Base-by-base conservation (phyloP, 805 yeast genomes). In the Barnettozyma wickerhamii region DNA sequence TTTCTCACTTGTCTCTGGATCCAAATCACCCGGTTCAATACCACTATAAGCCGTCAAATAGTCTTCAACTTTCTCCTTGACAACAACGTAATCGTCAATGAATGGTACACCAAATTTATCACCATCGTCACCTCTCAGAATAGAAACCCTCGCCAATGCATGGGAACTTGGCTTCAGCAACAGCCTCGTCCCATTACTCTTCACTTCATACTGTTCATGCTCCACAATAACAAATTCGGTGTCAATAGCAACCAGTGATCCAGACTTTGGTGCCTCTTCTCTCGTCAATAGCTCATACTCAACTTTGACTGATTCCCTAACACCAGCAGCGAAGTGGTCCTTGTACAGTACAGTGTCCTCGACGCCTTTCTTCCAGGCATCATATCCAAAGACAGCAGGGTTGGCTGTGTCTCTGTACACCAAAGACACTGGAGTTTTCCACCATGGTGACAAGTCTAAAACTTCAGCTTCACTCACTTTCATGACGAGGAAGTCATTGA, bases 21-120 rank as follows among this genome's bases (percentile, higher is more conserved):
- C 87, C 46, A 93, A 68, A 62, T 95, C 99, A 1, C 95, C 96
- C 0, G 82, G 83, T 51, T 85, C 88, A 39, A 93, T 90, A n/a
- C 99, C 99, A 10, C 96, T 88, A 52, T 75, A 93, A 10, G 80
- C 78, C 0, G 99, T 95, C 49, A 91, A 69, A 55, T 93, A 90
- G 60, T 93, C 95, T 40, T 82, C 77, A 39, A 93, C 82, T 2
- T 69, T 76, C 37, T 76, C 78, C 17, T 75, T 74, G 26, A 88
- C 85, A 6, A 80, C 79, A 49, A 93, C 85, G 56, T 90, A 88
- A 58, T 93, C 99, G 59, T 93, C 99, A 46, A 93, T 85, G 53
- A 93, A 87, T 6, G 96, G 89, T 2, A 71, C 72, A 0, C 89
- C 93, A 44, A 75, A 77, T 34, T 68, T 63, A 1, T 74, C 75